A percentile compares a stretch with the other conserved stretches of the same genome.
Evolutionary conservation across 345 rosid genomes (phyloP).

Genomic region (Euphorbia pulcherrima): DNA sequence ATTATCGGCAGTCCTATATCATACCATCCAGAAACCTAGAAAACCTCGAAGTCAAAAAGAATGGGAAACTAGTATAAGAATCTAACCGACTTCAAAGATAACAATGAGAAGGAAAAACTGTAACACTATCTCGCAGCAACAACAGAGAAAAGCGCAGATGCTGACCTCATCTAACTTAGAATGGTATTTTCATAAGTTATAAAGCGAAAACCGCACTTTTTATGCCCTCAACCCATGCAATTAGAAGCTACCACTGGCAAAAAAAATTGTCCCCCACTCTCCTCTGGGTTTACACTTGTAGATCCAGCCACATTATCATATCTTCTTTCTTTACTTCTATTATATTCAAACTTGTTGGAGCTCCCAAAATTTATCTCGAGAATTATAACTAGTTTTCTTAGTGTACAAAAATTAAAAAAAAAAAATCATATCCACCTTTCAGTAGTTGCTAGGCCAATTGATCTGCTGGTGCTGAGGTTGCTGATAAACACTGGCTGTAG

Average conservation of each 20-base stretch:
- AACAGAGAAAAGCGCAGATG: conserved; percentile 31
- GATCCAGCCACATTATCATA: conserved; percentile 27
- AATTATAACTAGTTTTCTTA: conserved; percentile 34
- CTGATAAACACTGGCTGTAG: conserved; percentile 70
- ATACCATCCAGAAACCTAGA: conserved; percentile 36
- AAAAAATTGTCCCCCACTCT: conserved; percentile 22
- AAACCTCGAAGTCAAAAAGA: conserved; percentile 28
- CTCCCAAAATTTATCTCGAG: conserved; percentile 37
- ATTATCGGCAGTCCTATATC: conserved; percentile 39
- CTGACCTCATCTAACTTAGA: conserved; percentile 43
- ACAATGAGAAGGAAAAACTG: conserved; percentile 22
- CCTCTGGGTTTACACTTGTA: conserved; percentile 29
- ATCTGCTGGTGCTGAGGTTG: conserved; percentile 89
- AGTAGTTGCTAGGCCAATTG: conserved; percentile 88
- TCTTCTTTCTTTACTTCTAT: conserved; percentile 27
- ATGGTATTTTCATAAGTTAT: conserved; percentile 41
- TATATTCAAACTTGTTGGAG: conserved; percentile 39
- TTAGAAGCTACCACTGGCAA: conserved; percentile 35
- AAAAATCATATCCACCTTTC: conserved; percentile 37
- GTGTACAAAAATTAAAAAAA: conserved; percentile 26
- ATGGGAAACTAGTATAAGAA: conserved; percentile 35
- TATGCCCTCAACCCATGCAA: conserved; percentile 35
- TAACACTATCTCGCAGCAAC: conserved; percentile 37
- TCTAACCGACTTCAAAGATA: conserved; percentile 25
- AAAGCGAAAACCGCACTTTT: conserved; percentile 32